A percentile compares a stretch with the other conserved stretches of the same genome.
These are phyloP conservation scores for Yamadazyma oceani DNA, from an alignment of 1,139 yeast species.

Conservation along the genomic window DNA sequence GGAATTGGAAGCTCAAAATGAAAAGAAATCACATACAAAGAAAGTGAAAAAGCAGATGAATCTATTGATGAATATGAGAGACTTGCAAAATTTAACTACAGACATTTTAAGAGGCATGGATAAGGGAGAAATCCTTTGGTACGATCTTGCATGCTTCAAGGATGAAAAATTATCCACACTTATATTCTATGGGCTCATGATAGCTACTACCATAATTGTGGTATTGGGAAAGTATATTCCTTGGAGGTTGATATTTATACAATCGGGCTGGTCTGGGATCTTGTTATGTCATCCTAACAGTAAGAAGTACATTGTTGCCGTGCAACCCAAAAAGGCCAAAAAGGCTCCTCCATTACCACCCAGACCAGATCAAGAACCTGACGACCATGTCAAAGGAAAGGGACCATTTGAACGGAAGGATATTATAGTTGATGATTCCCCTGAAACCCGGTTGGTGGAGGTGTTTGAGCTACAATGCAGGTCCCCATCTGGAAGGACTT, in stretches of 20 bases:
- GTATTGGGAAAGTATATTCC: conserved; percentile 65
- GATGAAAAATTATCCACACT: conserved; percentile 69
- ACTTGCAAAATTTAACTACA: conserved; percentile 62
- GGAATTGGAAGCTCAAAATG: conserved; percentile 13
- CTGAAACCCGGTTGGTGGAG: conserved; percentile 64
- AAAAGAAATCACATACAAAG: conserved; percentile 22
- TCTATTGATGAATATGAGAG: conserved; percentile 55
- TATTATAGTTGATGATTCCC: conserved; percentile 66
- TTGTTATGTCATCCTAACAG: conserved; percentile 59
- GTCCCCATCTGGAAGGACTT: conserved; percentile 58
- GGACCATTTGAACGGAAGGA: conserved; percentile 41
- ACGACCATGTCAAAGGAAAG: conserved; percentile 6
- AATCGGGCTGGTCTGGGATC: conserved; percentile 53
- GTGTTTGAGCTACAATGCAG: conserved; percentile 72
- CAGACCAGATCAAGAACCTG: conserved; percentile 11
- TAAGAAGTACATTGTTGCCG: conserved; percentile 31
- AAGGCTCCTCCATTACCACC: conserved; percentile 15
- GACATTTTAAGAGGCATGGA: conserved; percentile 54
- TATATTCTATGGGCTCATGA: conserved; percentile 42
- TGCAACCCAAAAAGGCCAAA: conserved; percentile 15
- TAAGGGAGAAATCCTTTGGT: conserved; percentile 53
- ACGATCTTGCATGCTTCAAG: conserved; percentile 68
- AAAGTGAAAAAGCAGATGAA: conserved; percentile 41
- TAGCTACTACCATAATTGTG: conserved; percentile 36
- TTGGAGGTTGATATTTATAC: conserved; percentile 59